Evolutionary conservation across 176 grass and related monocot species (phyloP).

Genomic region (Oryza coarctata): DNA sequence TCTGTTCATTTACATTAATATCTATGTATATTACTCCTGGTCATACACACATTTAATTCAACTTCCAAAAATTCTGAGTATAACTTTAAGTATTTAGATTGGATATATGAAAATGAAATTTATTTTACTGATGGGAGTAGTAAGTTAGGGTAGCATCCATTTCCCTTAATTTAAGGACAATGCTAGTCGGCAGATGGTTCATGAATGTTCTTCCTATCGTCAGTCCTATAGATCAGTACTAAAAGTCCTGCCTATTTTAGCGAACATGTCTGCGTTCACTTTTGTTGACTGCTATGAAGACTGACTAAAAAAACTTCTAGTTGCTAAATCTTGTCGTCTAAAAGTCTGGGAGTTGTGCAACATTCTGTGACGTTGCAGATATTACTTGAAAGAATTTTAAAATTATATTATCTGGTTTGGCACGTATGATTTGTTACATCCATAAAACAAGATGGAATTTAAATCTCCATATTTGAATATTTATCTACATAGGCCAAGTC

Average conservation of each 20-base stretch:
- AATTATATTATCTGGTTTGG: neutral
- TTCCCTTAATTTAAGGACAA: constrained; percentile 10
- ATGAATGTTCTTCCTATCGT: neutral
- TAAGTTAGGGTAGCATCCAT: neutral
- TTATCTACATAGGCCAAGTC: constrained; percentile 71
- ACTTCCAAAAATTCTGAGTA: too few species aligned
- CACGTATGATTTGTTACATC: neutral
- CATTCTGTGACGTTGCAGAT: neutral
- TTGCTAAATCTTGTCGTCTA: constrained; percentile 11
- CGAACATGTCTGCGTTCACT: neutral
- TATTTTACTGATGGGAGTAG: neutral
- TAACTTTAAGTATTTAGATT: neutral
- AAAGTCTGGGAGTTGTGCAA: neutral
- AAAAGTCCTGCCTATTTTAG: neutral
- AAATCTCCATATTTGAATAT: constrained; percentile 9
- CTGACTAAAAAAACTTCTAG: neutral
- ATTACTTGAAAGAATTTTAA: constrained; percentile 6
- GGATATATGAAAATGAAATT: neutral
- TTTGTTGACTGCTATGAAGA: constrained; percentile 6
- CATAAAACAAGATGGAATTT: constrained; percentile 16
- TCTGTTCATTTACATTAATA: neutral
- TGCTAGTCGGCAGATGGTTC: neutral
- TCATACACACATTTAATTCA: too few species aligned
- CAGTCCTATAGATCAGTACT: neutral
- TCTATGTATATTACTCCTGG: neutral